Base-by-base conservation (phyloP, 805 yeast genomes). In the Zygotorulaspora chibaensis region DNA sequence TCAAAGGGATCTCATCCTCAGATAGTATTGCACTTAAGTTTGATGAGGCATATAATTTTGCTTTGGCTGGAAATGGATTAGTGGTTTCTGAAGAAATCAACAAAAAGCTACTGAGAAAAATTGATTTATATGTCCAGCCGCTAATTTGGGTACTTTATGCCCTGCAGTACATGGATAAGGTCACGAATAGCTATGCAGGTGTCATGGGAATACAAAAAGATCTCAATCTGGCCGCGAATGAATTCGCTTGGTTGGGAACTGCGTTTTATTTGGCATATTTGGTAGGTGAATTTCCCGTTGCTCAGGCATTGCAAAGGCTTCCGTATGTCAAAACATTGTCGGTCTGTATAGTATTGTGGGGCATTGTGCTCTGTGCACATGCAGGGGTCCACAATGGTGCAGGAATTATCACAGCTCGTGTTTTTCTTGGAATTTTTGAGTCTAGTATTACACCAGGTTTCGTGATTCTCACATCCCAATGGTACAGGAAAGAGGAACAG, bases 231-330 rank as follows among this genome's bases (percentile, higher is more conserved):
- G 36, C 38, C 2, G 38, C 43, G 13, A 40, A 42, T 25, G 46
- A 46, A 17, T 46, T 42, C 17, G 28, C 50, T 10, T 46, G 50
- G 46, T 40, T 46, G 2, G 46, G 46, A 3, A 38, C 50, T 3
- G 34, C 50, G 2, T 46, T 46, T 42, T 46, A 42, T 40, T 31
- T 46, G 34, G 50, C 46, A 8, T 46, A 42, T 36, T 23, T 46
- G 35, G 45, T 27, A 3, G 45, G 35, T 17, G 45, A 42, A n/a
- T 42, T 42, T 17, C 45, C 45, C 8, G 35, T 42, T 28, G 27
- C 45, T 27, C 45, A 42, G 29, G 15, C 36, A 23, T 36, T 42
- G 8, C 45, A 42, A 16, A 42, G 45, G 16, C 40, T 42, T 27
- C 45, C 45, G 11, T 42, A 34, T 20, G 45, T 42, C 17, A 42